Percentiles rank a stretch among this genome's conserved stretches.
Evolutionary conservation across 257 asterid species (phyloP).

Genomic region (Catharanthus roseus): DNA sequence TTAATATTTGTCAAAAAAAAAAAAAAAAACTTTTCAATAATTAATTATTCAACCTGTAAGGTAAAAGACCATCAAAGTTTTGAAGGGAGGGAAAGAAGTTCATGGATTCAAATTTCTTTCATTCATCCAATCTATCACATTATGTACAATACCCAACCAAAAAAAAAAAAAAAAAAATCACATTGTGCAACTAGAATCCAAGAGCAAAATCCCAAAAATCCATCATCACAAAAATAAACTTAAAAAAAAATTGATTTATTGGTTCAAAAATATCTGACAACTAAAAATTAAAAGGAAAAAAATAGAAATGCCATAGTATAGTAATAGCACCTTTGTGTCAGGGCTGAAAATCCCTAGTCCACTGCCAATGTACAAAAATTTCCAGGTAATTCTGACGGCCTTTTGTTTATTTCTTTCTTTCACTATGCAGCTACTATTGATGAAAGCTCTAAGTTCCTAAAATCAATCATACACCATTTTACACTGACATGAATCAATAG

Average conservation of each 20-base stretch:
- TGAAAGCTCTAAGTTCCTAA: neutral
- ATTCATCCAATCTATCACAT: neutral
- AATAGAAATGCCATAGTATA: neutral
- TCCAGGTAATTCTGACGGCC: neutral
- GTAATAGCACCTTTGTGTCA: constrained; percentile 10
- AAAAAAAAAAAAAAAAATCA: too few relatives aligned
- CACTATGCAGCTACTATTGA: neutral
- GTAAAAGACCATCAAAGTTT: too few relatives aligned
- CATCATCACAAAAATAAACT: constrained; percentile 14
- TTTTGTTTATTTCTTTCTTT: constrained; percentile 4
- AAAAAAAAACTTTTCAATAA: too few relatives aligned
- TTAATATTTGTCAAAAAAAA: too few relatives aligned
- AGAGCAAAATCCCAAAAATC: neutral
- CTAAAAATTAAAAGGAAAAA: neutral
- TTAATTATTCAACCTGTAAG: too few relatives aligned
- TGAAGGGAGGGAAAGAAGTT: neutral
- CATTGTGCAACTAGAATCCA: neutral
- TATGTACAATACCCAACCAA: too few relatives aligned
- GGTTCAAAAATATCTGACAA: constrained; percentile 9
- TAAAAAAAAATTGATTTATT: neutral
- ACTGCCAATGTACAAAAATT: constrained; percentile 12
- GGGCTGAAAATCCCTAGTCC: constrained; percentile 10
- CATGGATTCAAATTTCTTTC: neutral
- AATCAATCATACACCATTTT: neutral
- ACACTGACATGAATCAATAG: neutral